A percentile compares a stretch with the other conserved stretches of the same genome.
Evolutionary conservation across 164 flowering plant species (phyloP).

Genomic region (Kalanchoe fedtschenkoi): DNA sequence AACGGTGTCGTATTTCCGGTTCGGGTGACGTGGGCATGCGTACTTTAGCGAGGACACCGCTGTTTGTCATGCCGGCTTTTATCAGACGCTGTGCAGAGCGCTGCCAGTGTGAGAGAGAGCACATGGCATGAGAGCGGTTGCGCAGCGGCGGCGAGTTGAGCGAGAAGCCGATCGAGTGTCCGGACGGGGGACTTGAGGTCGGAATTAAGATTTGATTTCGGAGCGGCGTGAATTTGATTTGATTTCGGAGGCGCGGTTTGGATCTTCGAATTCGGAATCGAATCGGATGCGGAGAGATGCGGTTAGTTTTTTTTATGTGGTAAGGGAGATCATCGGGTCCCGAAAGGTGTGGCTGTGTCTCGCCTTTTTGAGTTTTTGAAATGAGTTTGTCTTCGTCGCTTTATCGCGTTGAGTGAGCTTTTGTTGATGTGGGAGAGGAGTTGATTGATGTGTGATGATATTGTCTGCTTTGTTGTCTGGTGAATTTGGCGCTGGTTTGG

Average conservation of each 20-base stretch:
- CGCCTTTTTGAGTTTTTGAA: neutral
- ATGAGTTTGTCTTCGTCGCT: neutral
- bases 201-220: neutral
- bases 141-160: neutral
- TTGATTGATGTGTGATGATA: too few relatives aligned
- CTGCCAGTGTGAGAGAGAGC: slow-evolving; percentile 2
- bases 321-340: slow-evolving; percentile 1
- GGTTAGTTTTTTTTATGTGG: neutral
- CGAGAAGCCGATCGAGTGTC: neutral
- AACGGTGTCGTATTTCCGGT: neutral
- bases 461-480: neutral
- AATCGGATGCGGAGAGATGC: neutral
- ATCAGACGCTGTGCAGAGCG: neutral
- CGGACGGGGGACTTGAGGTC: neutral
- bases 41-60: neutral
- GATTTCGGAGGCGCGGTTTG: neutral
- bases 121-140: neutral
- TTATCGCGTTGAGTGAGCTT: neutral
- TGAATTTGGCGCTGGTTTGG: neutral
- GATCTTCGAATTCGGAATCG: neutral
- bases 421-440: too few relatives aligned
- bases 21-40: neutral
- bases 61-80: neutral
- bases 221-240: neutral
- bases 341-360: neutral